These are phyloP conservation scores for Polygonum aviculare DNA, from an alignment of 148 eudicot genomes.

Conservation along the genomic window DNA sequence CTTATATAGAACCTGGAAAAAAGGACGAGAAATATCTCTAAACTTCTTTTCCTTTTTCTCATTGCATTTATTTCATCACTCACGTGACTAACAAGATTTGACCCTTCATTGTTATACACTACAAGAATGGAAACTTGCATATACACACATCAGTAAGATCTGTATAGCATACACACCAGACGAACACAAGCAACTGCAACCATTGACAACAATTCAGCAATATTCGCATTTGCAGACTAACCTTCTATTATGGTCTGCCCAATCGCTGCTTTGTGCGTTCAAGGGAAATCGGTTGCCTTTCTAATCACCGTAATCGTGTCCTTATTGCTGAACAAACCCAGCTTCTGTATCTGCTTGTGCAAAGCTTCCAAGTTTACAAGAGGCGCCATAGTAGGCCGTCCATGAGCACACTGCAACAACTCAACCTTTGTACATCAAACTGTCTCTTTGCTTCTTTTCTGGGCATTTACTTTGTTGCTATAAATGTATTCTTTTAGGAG, in stretches of 20 bases:
- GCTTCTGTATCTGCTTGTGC: constrained; percentile 49
- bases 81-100: no score
- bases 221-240: constrained; percentile 13
- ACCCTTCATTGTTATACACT: no score
- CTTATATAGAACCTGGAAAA: no score
- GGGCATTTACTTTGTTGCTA: background rate
- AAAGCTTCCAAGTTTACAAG: constrained; percentile 61
- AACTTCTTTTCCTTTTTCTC: no score
- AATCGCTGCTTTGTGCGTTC: constrained; percentile 42
- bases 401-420: constrained; percentile 85
- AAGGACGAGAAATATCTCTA: no score
- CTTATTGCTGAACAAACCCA: constrained; percentile 23
- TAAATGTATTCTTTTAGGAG: background rate
- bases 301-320: constrained; percentile 27
- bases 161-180: no score
- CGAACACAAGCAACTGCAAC: no score
- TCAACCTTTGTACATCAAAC: background rate
- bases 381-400: constrained; percentile 91
- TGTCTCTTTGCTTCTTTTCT: background rate
- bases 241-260: background rate
- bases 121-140: no score
- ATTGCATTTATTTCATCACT: no score
- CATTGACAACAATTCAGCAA: no score
- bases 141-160: no score
- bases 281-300: constrained; percentile 33